phyloP scores from a whole-genome alignment of 2,329 filamentous ascomycete genomes.

The Fusarium irregulare region DNA sequence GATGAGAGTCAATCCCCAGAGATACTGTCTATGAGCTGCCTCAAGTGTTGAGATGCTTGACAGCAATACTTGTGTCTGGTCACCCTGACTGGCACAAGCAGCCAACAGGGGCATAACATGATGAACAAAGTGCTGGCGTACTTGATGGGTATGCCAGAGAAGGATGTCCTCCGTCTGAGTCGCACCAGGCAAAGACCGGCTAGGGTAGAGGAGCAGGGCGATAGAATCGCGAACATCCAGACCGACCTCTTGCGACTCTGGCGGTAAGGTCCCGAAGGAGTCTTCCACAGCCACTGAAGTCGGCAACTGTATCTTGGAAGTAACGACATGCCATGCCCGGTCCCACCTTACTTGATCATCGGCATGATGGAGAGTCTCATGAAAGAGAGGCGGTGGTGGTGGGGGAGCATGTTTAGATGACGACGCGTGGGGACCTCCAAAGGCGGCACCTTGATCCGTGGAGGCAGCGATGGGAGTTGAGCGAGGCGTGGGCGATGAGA shows the following conservation, averaged over 20 bases:
- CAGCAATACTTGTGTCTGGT: conserved; percentile 60
- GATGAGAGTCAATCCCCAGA: conserved; percentile 65
- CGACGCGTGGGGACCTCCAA: conserved; percentile 55
- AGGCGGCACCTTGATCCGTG: conserved; percentile 57
- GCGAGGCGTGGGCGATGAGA: conserved; percentile 61
- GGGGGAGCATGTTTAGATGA: conserved; percentile 34
- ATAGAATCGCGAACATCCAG: conserved; percentile 64
- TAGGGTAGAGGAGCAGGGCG: conserved; percentile 63
- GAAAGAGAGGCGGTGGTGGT: conserved; percentile 39
- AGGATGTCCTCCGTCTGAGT: conserved; percentile 66
- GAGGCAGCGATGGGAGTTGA: conserved; percentile 50
- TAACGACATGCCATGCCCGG: conserved; percentile 71
- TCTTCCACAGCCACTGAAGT: conserved; percentile 66
- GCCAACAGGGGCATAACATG: conserved; percentile 68
- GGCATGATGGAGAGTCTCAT: conserved; percentile 40
- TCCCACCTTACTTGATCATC: conserved; percentile 69
- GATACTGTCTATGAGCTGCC: conserved; percentile 68
- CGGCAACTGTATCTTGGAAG: conserved; percentile 66
- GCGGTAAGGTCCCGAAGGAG: conserved; percentile 61
- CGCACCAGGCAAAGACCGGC: conserved; percentile 60
- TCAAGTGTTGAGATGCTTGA: conserved; percentile 69
- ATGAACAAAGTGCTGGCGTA: conserved; percentile 69
- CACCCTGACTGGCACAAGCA: conserved; percentile 57
- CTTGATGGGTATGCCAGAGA: conserved; percentile 70
- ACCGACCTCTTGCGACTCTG: conserved; percentile 58